These are phyloP conservation scores for Globisporangium okanoganense DNA, from an alignment of 352 stramenopile genomes.

Conservation along the genomic window DNA sequence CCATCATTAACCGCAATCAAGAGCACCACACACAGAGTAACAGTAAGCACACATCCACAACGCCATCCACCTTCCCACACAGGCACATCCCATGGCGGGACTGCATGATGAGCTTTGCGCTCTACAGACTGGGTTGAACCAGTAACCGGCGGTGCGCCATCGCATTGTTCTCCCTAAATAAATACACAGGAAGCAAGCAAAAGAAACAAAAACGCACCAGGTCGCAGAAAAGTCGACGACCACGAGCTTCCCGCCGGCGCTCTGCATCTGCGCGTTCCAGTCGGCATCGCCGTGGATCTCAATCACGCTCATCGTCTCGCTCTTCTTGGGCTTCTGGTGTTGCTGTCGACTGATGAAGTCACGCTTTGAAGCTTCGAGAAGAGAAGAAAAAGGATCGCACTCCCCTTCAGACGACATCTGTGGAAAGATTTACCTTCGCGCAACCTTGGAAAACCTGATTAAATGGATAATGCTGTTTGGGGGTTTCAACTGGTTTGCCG, in stretches of 20 bases:
- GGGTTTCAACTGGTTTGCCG: not conserved
- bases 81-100: not conserved
- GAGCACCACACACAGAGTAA: not conserved
- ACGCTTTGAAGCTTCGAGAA: not conserved
- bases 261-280: slow-evolving; percentile 77
- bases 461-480: not conserved
- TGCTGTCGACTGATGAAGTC: not conserved
- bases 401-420: not conserved
- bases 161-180: slow-evolving; percentile 1
- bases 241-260: slow-evolving; percentile 83
- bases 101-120: not conserved
- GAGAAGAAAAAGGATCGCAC: not conserved
- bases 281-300: slow-evolving; percentile 69
- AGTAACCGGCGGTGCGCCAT: not conserved
- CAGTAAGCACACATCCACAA: not conserved
- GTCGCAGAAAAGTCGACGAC: slow-evolving; percentile 85
- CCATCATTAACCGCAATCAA: slow-evolving; percentile 4
- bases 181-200: not conserved
- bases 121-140: not conserved
- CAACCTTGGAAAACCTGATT: not conserved
- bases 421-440: not conserved
- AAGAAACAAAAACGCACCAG: slow-evolving; percentile 40
- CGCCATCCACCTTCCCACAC: not conserved
- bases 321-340: not conserved
- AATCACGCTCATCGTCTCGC: slow-evolving; percentile 55